Evolutionary conservation across 73 alveolate genomes (phyloP).

Genomic region (Tetrahymena elliotti): DNA sequence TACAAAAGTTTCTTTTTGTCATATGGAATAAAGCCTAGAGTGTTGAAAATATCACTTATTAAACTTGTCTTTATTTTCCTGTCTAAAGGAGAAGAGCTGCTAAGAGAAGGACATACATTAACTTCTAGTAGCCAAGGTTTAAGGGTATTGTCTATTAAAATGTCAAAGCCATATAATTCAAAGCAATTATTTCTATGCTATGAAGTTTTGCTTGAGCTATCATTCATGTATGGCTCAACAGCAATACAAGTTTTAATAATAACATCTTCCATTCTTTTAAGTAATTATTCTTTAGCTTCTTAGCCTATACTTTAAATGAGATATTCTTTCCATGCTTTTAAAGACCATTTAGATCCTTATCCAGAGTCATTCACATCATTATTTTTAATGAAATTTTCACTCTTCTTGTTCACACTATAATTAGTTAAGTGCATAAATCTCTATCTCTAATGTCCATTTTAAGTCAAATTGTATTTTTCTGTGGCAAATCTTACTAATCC

Average conservation of each 20-base stretch:
- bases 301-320: slow-evolving; percentile 37
- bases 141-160: slow-evolving; percentile 73
- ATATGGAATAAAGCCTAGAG: not conserved
- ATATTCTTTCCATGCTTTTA: slow-evolving; percentile 45
- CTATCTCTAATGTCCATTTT: slow-evolving; percentile 49
- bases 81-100: slow-evolving; percentile 77
- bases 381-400: slow-evolving; percentile 57
- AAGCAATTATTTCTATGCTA: slow-evolving; percentile 69
- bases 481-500: slow-evolving; percentile 97
- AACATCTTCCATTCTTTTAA: slow-evolving; percentile 61
- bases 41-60: slow-evolving; percentile 56
- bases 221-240: slow-evolving; percentile 52
- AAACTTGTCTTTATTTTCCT: slow-evolving; percentile 74
- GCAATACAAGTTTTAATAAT: slow-evolving; percentile 69
- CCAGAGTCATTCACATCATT: slow-evolving; percentile 46
- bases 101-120: slow-evolving; percentile 87
- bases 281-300: slow-evolving; percentile 41
- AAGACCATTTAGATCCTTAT: slow-evolving; percentile 74
- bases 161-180: slow-evolving; percentile 97
- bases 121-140: slow-evolving; percentile 95
- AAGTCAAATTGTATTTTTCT: slow-evolving; percentile 63
- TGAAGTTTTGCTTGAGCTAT: slow-evolving; percentile 1
- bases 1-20: not conserved
- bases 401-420: slow-evolving; percentile 79
- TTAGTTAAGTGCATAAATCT: slow-evolving; percentile 93